Percentiles rank a stretch among this genome's conserved stretches.
These are phyloP conservation scores for Suillus occidentalis DNA, from an alignment of 768 basidiomycete genomes.

Conservation along the genomic window DNA sequence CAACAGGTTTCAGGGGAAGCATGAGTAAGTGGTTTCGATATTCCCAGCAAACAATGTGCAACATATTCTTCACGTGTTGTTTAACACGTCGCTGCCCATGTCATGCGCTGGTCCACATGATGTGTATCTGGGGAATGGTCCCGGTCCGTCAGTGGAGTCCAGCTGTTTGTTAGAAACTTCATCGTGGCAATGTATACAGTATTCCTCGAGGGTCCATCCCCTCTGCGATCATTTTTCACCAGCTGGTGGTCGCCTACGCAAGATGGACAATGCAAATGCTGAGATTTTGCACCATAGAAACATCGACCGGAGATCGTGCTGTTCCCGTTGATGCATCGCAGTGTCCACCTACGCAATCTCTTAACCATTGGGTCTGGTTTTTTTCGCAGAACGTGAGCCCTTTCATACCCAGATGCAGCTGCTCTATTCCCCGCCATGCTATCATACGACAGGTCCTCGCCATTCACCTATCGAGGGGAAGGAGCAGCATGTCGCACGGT, in stretches of 20 bases:
- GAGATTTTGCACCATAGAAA: background rate
- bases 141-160: background rate
- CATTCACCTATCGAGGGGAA: background rate
- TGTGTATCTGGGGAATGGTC: background rate
- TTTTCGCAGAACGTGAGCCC: background rate
- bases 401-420: background rate
- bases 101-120: slow-evolving; percentile 3
- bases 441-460: background rate
- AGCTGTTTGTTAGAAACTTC: background rate
- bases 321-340: too few species aligned
- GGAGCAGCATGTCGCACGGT: background rate
- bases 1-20: background rate
- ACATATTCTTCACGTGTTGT: slow-evolving; percentile 14
- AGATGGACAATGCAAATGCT: background rate
- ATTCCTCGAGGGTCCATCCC: too few species aligned
- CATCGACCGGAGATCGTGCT: background rate
- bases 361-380: background rate
- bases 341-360: slow-evolving; percentile 1
- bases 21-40: background rate
- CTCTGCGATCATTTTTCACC: background rate
- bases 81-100: slow-evolving; percentile 11
- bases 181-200: background rate
- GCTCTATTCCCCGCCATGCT: background rate
- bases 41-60: slow-evolving; percentile 13
- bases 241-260: background rate